Conservation (phyloP, 352 stramenopile species). For the Hyaloperonospora brassicae region DNA sequence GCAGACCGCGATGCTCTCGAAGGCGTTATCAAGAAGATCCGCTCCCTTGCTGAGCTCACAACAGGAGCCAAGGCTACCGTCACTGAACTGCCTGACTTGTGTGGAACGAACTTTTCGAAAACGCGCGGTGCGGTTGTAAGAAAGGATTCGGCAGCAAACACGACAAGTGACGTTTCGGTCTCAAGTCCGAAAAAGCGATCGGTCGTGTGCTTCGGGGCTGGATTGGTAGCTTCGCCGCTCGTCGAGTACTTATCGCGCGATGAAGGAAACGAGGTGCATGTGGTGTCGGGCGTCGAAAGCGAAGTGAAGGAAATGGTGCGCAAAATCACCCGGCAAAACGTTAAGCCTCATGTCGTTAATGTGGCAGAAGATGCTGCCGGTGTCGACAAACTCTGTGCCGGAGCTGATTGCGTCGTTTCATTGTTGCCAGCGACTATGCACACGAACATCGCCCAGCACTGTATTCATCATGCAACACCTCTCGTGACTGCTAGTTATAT, state of each 20-base stretch:
- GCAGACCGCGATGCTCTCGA: constrained; percentile 65
- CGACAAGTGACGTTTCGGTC: constrained; percentile 33
- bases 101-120: constrained; percentile 68
- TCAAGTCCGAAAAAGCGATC: constrained; percentile 63
- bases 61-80: constrained; percentile 80
- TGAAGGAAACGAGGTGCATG: constrained; percentile 54
- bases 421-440: constrained; percentile 93
- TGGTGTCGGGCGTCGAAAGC: constrained; percentile 65
- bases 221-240: constrained; percentile 74
- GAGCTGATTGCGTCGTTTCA: constrained; percentile 90
- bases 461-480: constrained; percentile 78
- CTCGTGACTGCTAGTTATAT: constrained; percentile 95
- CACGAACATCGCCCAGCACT: constrained; percentile 79
- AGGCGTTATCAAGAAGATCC: constrained; percentile 81
- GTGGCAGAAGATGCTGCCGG: constrained; percentile 37
- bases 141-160: constrained; percentile 51
- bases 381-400: constrained; percentile 57
- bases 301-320: constrained; percentile 63
- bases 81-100: constrained; percentile 72
- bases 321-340: constrained; percentile 57
- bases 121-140: constrained; percentile 31
- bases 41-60: constrained; percentile 73
- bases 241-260: constrained; percentile 83
- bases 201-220: constrained; percentile 83
- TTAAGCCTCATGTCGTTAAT: constrained; percentile 75